Percentiles rank a stretch among this genome's conserved stretches.
Conservation (phyloP, 352 stramenopile genomes). For the Pythium brassicae region DNA sequence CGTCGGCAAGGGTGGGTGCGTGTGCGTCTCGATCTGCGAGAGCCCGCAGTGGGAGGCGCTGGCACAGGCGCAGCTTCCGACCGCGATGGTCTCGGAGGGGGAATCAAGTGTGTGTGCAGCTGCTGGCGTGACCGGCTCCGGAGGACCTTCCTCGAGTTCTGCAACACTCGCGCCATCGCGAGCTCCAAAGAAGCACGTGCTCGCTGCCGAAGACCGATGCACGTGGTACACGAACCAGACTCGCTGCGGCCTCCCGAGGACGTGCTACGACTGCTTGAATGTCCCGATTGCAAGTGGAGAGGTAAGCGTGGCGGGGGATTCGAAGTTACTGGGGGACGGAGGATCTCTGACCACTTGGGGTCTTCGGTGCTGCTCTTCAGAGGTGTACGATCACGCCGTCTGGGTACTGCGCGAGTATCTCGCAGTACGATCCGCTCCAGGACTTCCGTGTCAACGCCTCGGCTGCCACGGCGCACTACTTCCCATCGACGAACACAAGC, state of each 20-base stretch:
- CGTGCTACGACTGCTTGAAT: constrained; percentile 40
- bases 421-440: constrained; percentile 16
- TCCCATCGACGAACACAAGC: constrained; percentile 39
- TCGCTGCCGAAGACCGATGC: constrained; percentile 28
- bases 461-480: constrained; percentile 23
- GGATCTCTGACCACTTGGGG: too few relatives aligned
- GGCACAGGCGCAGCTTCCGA: constrained; percentile 14
- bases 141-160: too few relatives aligned
- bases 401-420: constrained; percentile 29
- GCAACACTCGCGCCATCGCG: not conserved
- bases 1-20: constrained; percentile 20
- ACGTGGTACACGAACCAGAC: constrained; percentile 28
- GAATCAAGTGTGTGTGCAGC: constrained; percentile 13
- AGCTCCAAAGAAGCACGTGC: constrained; percentile 16
- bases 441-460: constrained; percentile 24
- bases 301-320: not conserved
- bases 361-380: too few relatives aligned
- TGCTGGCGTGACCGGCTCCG: not conserved
- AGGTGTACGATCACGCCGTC: constrained; percentile 31
- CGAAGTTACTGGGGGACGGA: not conserved
- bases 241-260: constrained; percentile 22
- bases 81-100: constrained; percentile 6
- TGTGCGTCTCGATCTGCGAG: constrained; percentile 36
- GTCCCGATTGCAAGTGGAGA: constrained; percentile 15
- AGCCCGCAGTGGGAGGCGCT: constrained; percentile 19